Conservation (phyloP, 306 rosid species). For the Nissolia schottii region DNA sequence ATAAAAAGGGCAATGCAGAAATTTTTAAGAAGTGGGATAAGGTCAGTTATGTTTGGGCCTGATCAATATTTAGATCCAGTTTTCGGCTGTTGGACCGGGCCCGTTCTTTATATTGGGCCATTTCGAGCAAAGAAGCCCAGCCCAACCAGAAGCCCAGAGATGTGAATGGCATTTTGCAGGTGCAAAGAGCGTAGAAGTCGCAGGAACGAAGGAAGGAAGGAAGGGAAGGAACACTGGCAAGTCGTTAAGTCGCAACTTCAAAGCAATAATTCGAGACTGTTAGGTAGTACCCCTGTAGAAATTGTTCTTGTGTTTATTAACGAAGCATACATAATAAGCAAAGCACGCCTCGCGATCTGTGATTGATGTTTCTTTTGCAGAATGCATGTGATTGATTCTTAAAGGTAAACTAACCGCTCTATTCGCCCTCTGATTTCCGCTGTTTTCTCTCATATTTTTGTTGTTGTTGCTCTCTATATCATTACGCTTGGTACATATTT, state of each 20-base stretch:
- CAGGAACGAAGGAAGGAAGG: neutral
- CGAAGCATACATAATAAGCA: neutral
- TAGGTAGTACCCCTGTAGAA: constrained; percentile 9
- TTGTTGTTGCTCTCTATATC: neutral
- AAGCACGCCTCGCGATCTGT: constrained; percentile 21
- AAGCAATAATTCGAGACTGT: constrained; percentile 22
- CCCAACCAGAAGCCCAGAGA: neutral
- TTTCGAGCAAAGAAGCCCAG: neutral
- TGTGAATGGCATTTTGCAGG: neutral
- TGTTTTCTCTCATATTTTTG: neutral
- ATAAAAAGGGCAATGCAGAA: too few species aligned
- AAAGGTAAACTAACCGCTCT: constrained; percentile 14
- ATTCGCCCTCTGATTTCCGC: neutral
- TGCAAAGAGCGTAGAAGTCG: neutral
- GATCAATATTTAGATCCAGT: neutral
- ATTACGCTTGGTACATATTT: neutral
- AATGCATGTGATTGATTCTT: constrained; percentile 1
- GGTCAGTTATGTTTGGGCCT: too few species aligned
- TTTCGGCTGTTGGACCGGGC: too few species aligned
- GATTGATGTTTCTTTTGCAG: constrained; percentile 16
- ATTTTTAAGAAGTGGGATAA: too few species aligned
- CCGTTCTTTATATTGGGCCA: neutral
- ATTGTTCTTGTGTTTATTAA: neutral
- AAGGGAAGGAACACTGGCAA: neutral
- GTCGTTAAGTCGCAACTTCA: neutral